A percentile compares a stretch with the other conserved stretches of the same genome.
Evolutionary conservation across 768 basidiomycete species (phyloP).

Genomic region (Lentinula guzmanii): DNA sequence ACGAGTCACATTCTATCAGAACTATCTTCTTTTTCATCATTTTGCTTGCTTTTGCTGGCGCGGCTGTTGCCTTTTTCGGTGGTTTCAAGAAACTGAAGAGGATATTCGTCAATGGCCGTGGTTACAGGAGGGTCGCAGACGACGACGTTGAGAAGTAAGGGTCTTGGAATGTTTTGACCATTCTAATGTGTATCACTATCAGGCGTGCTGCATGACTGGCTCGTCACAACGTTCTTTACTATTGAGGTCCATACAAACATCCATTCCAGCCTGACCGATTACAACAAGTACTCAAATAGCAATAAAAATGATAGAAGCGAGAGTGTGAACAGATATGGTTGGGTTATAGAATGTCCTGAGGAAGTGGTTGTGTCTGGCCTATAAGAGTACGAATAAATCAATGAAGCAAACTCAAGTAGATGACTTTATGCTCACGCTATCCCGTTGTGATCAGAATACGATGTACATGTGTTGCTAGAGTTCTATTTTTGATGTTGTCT

Average conservation of each 20-base stretch:
- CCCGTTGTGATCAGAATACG: constrained; percentile 63
- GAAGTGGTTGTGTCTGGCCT: constrained; percentile 35
- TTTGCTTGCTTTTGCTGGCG: constrained; percentile 38
- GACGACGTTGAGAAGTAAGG: constrained; percentile 48
- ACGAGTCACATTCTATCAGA: constrained; percentile 18
- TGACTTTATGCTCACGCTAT: constrained; percentile 44
- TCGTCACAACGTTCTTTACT: background rate
- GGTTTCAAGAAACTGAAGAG: constrained; percentile 41
- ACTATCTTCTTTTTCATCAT: constrained; percentile 31
- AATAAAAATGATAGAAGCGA: background rate
- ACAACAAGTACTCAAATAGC: background rate
- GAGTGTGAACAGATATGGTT: constrained; percentile 1
- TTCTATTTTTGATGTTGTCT: constrained; percentile 16
- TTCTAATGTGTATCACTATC: background rate
- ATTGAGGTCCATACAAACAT: background rate
- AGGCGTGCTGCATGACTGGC: background rate
- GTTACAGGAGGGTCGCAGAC: constrained; percentile 39
- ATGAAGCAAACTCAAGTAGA: background rate
- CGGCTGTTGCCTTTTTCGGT: constrained; percentile 45
- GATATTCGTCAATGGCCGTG: constrained; percentile 28
- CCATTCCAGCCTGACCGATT: background rate
- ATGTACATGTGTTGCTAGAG: constrained; percentile 53
- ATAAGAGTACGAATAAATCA: background rate
- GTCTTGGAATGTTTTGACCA: background rate
- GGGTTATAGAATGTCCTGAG: constrained; percentile 10